These are phyloP conservation scores for Chytriomyces confervae DNA, from an alignment of 192 early-diverging fungal species.

Conservation along the genomic window DNA sequence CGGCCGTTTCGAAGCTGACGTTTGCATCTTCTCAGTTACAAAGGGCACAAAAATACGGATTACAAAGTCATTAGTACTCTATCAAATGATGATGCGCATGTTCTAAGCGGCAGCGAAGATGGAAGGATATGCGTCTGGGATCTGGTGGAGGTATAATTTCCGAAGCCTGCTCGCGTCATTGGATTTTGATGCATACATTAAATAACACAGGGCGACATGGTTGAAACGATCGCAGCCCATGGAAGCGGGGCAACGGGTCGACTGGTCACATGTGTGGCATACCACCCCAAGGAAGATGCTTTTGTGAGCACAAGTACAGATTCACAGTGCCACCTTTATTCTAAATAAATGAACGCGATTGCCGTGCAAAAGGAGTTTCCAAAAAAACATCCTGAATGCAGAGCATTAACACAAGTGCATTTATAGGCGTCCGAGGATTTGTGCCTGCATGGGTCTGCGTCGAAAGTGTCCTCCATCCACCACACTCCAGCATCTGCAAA, in stretches of 20 bases:
- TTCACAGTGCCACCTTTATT: constrained; percentile 46
- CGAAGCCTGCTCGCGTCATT: not conserved
- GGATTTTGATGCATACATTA: constrained; percentile 11
- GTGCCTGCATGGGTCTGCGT: constrained; percentile 4
- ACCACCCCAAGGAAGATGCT: constrained; percentile 66
- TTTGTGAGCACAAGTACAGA: constrained; percentile 75
- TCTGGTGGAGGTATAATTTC: constrained; percentile 64
- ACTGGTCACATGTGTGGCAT: constrained; percentile 68
- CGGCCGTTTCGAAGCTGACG: not conserved
- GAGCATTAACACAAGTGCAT: not conserved
- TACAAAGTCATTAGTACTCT: constrained; percentile 80
- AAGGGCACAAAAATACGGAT: constrained; percentile 79
- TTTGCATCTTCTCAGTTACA: constrained; percentile 54
- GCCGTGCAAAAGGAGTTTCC: too few relatives aligned
- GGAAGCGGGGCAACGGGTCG: constrained; percentile 36
- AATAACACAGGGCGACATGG: constrained; percentile 49
- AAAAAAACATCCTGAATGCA: too few relatives aligned
- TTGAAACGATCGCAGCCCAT: constrained; percentile 60
- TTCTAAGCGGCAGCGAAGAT: constrained; percentile 90
- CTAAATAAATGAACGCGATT: not conserved
- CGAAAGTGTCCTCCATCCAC: not conserved
- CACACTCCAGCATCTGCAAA: not conserved
- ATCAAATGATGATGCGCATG: constrained; percentile 70
- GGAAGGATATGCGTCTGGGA: constrained; percentile 88
- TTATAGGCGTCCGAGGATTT: constrained; percentile 1